Conservation (phyloP, 2,329 filamentous ascomycete genomes). For the Trichoderma gracile region DNA sequence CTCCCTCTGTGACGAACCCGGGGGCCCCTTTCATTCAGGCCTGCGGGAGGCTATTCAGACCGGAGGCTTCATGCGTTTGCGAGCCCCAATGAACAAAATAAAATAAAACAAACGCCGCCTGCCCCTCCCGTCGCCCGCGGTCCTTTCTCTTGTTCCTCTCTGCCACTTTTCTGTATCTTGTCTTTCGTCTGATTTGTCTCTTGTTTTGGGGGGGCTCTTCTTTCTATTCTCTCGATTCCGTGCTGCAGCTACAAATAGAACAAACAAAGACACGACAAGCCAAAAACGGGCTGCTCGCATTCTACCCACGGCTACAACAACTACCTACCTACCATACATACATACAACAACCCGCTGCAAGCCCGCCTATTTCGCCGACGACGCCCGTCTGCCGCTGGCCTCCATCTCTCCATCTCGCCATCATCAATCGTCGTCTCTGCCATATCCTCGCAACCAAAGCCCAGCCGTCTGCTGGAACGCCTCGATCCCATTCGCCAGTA, state of each 20-base stretch:
- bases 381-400: too few species aligned
- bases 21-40: slow-evolving; percentile 27
- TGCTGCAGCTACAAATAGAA: too few species aligned
- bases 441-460: background rate
- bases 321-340: background rate
- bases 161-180: background rate
- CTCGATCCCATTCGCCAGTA: slow-evolving; percentile 23
- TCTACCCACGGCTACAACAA: too few species aligned
- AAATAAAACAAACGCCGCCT: slow-evolving; percentile 24
- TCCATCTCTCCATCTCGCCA: too few species aligned
- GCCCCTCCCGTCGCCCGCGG: slow-evolving; percentile 12
- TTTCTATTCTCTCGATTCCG: background rate
- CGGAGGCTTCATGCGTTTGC: slow-evolving; percentile 20
- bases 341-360: background rate
- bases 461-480: slow-evolving; percentile 25
- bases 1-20: slow-evolving; percentile 22
- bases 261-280: background rate
- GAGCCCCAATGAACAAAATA: background rate
- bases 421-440: too few species aligned
- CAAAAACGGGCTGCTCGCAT: too few species aligned
- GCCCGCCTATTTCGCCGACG: slow-evolving; percentile 13
- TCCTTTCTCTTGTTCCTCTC: slow-evolving; percentile 11
- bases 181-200: background rate
- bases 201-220: slow-evolving; percentile 19
- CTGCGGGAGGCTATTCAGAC: slow-evolving; percentile 24